Percentiles rank a stretch among this genome's conserved stretches.
These are phyloP conservation scores for Arthrinium phaeospermum DNA, from an alignment of 2,329 filamentous ascomycete species.

Conservation along the genomic window DNA sequence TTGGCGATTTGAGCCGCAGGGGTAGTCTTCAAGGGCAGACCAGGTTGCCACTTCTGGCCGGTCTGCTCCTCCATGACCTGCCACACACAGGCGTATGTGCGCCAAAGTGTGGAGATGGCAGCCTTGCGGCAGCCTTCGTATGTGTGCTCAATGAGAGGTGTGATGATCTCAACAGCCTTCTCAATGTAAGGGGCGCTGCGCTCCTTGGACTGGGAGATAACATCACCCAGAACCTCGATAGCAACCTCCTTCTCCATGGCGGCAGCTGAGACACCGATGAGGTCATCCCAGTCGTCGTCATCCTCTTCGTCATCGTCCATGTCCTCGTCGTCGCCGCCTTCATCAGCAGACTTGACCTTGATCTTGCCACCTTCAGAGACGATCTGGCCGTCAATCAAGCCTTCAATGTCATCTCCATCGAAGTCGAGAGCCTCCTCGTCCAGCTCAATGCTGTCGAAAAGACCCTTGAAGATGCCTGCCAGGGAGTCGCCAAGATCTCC, in stretches of 20 bases:
- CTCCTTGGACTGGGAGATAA: constrained; percentile 77
- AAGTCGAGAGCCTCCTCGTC: constrained; percentile 87
- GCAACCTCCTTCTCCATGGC: constrained; percentile 98
- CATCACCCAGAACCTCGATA: constrained; percentile 90
- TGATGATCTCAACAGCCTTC: constrained; percentile 81
- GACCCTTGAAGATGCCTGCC: constrained; percentile 75
- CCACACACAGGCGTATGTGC: constrained; percentile 90
- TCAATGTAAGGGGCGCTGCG: constrained; percentile 69
- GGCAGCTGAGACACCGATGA: constrained; percentile 84
- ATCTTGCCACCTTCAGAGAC: constrained; percentile 83
- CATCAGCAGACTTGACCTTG: constrained; percentile 73
- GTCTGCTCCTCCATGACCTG: constrained; percentile 80
- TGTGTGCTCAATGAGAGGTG: constrained; percentile 82
- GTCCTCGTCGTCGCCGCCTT: constrained; percentile 84
- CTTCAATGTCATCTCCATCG: constrained; percentile 62
- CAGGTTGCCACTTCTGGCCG: constrained; percentile 85
- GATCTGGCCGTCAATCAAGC: constrained; percentile 47
- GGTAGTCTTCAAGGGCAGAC: constrained; percentile 80
- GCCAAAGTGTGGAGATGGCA: constrained; percentile 89
- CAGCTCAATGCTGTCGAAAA: constrained; percentile 85
- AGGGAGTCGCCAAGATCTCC: constrained; percentile 82
- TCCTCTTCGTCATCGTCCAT: constrained; percentile 60
- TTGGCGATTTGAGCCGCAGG: constrained; percentile 82
- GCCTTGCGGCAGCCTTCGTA: constrained; percentile 96
- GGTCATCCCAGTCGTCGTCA: constrained; percentile 83